Conservation (phyloP, 2,329 filamentous ascomycete genomes). For the Penicillium sp. region DNA sequence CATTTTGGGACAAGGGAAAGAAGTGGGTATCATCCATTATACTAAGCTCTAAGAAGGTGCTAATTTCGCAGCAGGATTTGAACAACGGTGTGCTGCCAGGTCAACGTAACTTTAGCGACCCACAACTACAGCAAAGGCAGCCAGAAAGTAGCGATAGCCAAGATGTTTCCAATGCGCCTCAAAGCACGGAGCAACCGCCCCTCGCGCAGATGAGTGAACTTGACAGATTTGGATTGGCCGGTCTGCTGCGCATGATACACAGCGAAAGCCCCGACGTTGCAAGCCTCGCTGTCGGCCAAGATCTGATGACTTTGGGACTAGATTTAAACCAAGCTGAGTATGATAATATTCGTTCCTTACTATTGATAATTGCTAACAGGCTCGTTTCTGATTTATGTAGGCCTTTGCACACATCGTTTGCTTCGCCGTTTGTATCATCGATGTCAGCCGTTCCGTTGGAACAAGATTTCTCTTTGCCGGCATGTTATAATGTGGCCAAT, state of each 20-base stretch:
- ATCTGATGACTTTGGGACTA: conserved; percentile 62
- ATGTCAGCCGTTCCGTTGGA: conserved; percentile 58
- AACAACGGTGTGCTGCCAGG: conserved; percentile 34
- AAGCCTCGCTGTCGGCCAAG: conserved; percentile 61
- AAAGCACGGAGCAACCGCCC: conserved; percentile 41
- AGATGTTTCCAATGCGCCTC: conserved; percentile 34
- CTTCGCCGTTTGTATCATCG: conserved; percentile 61
- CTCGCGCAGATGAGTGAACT: conserved; percentile 59
- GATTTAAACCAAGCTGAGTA: conserved; percentile 64
- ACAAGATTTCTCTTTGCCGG: conserved; percentile 62
- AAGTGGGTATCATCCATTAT: conserved; percentile 19
- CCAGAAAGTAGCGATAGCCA: conserved; percentile 37
- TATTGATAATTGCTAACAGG: conserved; percentile 20
- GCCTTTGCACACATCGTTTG: conserved; percentile 63
- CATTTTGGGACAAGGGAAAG: conserved; percentile 44
- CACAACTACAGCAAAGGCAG: conserved; percentile 38
- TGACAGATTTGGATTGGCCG: conserved; percentile 60
- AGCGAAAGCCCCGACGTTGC: conserved; percentile 53
- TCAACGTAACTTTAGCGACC: conserved; percentile 33
- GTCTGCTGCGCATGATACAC: conserved; percentile 58
- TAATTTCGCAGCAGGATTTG: conserved; percentile 34
- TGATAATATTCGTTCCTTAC: conserved; percentile 23
- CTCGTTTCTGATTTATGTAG: conserved; percentile 32
- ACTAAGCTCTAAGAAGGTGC: conserved; percentile 3
- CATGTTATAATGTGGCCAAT: conserved; percentile 65